Base-by-base conservation (phyloP, 2,329 filamentous ascomycete species). In the Colletotrichum australisinense region DNA sequence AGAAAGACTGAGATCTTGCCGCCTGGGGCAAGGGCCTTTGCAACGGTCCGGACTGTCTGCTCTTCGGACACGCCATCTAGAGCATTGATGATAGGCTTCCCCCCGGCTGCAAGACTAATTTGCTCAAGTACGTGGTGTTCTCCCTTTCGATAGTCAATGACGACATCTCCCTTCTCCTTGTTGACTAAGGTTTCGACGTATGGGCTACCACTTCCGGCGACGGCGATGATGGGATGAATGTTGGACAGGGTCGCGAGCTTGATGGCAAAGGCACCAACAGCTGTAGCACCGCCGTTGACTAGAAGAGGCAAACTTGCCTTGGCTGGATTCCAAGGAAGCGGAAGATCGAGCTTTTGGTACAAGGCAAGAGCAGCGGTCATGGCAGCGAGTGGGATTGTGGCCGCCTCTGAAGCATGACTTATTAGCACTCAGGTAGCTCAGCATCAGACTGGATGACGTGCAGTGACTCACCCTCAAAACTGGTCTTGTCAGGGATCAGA, bases 221-320 rank as follows among this genome's bases (percentile, higher is more conserved):
- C 82, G 4, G 84, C 86, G 72, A 92, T 89, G 42, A 92, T 84
- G 0, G 90, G 90, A 75, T 91, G 88, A 28, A 92, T 87, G 68
- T 89, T 88, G 2, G 84, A 80, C 3, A 74, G 79, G 0, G 76
- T 77, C 4, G 87, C 88, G n/a, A 92, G 83, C 76, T 92, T 88
- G 67, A 92, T 84, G 0, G 86, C 88, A 74, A 86, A 92, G 2
- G 88, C 83, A 6, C 90, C 91, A 0, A 91, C 88, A 0, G 89
- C 86, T 0, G 85, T 85, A 0, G 86, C 81, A 2, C 81, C 87
- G 4, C 88, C 86, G 76, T 90, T 90, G 64, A 90, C 82, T 5
- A 89, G 35, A 11, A 79, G 30, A 16, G 76, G 75, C 14, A 59
- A 63, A 2, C 28, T 52, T 46, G 59, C 70, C 22, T 57, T 79